Evolutionary conservation across 2,329 filamentous ascomycete genomes (phyloP).

Genomic region (Clarireedia paspali): DNA sequence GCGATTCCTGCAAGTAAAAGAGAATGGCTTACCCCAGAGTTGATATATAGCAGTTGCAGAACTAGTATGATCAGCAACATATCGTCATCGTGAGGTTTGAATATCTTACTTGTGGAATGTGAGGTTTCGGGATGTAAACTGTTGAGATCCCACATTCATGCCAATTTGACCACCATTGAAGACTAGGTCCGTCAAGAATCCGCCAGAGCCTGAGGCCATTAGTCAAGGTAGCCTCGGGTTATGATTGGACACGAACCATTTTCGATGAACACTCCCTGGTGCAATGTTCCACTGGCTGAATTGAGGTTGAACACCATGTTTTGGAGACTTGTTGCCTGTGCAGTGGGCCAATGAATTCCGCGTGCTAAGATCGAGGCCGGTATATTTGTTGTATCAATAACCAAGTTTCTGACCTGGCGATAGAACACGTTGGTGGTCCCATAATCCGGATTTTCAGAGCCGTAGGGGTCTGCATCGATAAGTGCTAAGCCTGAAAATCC

Average conservation of each 20-base stretch:
- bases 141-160: constrained; percentile 55
- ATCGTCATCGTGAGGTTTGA: not conserved
- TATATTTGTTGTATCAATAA: constrained; percentile 46
- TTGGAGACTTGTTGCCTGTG: constrained; percentile 50
- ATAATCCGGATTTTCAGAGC: constrained; percentile 62
- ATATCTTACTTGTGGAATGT: constrained; percentile 31
- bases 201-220: constrained; percentile 38
- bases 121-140: constrained; percentile 53
- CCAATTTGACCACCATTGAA: constrained; percentile 56
- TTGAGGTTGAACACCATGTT: constrained; percentile 54
- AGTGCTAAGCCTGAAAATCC: constrained; percentile 77
- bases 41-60: constrained; percentile 46
- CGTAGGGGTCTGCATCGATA: constrained; percentile 79
- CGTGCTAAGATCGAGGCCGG: constrained; percentile 26
- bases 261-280: constrained; percentile 47
- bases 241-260: constrained; percentile 32
- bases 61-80: constrained; percentile 23
- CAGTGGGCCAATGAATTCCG: constrained; percentile 45
- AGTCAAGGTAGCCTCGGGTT: constrained; percentile 28
- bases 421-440: constrained; percentile 66
- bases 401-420: constrained; percentile 56
- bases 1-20: not conserved
- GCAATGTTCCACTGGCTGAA: constrained; percentile 35
- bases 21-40: constrained; percentile 36
- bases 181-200: constrained; percentile 50